phyloP scores from a whole-genome alignment of 2,329 filamentous ascomycete genomes.

The Pyrenophora teres region DNA sequence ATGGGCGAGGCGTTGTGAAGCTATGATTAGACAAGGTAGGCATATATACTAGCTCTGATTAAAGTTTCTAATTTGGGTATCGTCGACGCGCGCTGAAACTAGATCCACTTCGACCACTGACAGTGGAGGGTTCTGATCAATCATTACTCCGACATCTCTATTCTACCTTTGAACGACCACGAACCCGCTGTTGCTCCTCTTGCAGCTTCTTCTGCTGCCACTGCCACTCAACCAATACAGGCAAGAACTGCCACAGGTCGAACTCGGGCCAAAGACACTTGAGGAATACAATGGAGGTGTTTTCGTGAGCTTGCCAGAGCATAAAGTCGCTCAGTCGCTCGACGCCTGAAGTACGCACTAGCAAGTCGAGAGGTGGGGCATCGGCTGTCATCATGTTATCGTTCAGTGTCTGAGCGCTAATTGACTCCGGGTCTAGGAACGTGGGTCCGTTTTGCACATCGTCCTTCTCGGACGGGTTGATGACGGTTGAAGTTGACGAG shows the following conservation, averaged over 20 bases:
- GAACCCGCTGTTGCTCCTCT: conserved; percentile 42
- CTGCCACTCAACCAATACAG: conserved; percentile 90
- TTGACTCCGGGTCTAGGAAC: conserved; percentile 79
- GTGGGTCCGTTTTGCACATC: conserved; percentile 24
- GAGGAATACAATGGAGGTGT: conserved; percentile 90
- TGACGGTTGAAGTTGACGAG: conserved; percentile 47
- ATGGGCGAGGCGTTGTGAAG: neutral
- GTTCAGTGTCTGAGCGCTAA: conserved; percentile 80
- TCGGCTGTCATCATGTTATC: conserved; percentile 86
- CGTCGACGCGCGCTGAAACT: conserved; percentile 25
- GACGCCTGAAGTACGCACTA: conserved; percentile 91
- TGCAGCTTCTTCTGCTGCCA: conserved; percentile 58
- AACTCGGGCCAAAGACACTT: conserved; percentile 96
- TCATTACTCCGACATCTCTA: conserved; percentile 13
- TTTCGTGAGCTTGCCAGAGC: conserved; percentile 96
- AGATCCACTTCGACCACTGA: conserved; percentile 9
- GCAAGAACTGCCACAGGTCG: conserved; percentile 89
- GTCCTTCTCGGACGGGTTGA: conserved; percentile 43
- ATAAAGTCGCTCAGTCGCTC: conserved; percentile 95
- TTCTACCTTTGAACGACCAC: conserved; percentile 35
- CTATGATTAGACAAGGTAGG: conserved; percentile 11
- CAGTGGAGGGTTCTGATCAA: conserved; percentile 8
- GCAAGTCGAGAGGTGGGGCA: conserved; percentile 85
- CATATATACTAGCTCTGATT: conserved; percentile 18
- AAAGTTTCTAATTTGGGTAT: conserved; percentile 31